Base-by-base conservation (phyloP, 805 yeast genomes). In the Pichia pseudocactophila region DNA sequence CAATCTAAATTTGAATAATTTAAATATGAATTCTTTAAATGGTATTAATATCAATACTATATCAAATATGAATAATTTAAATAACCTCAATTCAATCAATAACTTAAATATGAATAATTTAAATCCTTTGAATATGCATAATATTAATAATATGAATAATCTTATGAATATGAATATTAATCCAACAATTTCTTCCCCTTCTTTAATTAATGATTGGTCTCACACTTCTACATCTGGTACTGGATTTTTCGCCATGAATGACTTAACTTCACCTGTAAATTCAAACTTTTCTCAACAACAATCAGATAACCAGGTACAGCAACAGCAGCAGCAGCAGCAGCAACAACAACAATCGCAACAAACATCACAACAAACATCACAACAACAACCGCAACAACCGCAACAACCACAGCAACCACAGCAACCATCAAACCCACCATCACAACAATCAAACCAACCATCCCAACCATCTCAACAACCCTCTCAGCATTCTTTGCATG, bases 291-390 rank as follows among this genome's bases (percentile, higher is more conserved):
- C 25, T 22, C 25, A 22, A 22, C 25, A 22, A 8, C 25, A 22
- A 22, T 22, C 25, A 6, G 25, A 22, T 6, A 22, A 22, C 8
- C 12, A 30, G 25, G 25, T 36, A 12, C 46, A 30, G 18, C 47
- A 32, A 19, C 51, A 38, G 28, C 54, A 49, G 30, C 25, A 22
- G n/a, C n/a, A n/a, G n/a, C n/a, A n/a, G n/a, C n/a, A n/a, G n/a
- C 12, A 30, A 30, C 30, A 38, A 12, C 46, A 30, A 20, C 47
- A 32, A 19, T 50, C 36, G 28, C 54, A 49, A 31, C 25, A 22
- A 16, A 34, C 22, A 26, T 36, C 30, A 20, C 39, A 39, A 22
- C 44, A 45, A 39, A 46, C 38, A 12, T 34, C 30, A 13, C 46
- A 32, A 15, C 42, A 17, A 28, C 43, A 38, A 12, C 38, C 9